Evolutionary conservation across 2,329 filamentous ascomycete species (phyloP).

Genomic region (Scedosporium apiospermum): DNA sequence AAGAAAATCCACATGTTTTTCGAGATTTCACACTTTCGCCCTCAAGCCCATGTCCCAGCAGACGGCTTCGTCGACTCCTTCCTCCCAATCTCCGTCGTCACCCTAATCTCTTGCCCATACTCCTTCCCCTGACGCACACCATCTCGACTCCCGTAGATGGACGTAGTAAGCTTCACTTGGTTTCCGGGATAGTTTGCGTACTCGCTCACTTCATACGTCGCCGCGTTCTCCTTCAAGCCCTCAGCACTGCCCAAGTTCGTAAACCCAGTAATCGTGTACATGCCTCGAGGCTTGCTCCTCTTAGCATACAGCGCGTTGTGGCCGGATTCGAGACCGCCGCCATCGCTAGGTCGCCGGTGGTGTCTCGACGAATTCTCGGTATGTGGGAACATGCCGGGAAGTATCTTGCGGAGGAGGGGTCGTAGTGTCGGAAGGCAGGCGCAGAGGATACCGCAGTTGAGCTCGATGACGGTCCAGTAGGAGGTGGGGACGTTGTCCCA

Average conservation of each 20-base stretch:
- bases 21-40: too few species aligned
- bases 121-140: not conserved
- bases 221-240: constrained; percentile 1
- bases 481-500: constrained; percentile 21
- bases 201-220: not conserved
- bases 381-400: not conserved
- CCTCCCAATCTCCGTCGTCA: constrained; percentile 2
- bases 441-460: constrained; percentile 28
- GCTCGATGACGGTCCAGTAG: constrained; percentile 28
- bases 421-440: constrained; percentile 28
- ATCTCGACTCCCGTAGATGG: not conserved
- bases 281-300: not conserved
- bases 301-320: not conserved
- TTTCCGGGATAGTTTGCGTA: not conserved
- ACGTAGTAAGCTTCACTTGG: not conserved
- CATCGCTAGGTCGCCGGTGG: not conserved
- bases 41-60: too few species aligned
- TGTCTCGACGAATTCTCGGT: not conserved
- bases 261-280: not conserved
- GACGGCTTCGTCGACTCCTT: constrained; percentile 1
- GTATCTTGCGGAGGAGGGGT: constrained; percentile 15
- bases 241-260: not conserved
- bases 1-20: too few species aligned
- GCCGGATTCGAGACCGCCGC: not conserved
- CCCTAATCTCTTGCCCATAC: not conserved